Evolutionary conservation across 495 filamentous ascomycete genomes (phyloP), one percentile per base, ranked within the genome.

Genomic region (Neurospora cerealis): DNA sequence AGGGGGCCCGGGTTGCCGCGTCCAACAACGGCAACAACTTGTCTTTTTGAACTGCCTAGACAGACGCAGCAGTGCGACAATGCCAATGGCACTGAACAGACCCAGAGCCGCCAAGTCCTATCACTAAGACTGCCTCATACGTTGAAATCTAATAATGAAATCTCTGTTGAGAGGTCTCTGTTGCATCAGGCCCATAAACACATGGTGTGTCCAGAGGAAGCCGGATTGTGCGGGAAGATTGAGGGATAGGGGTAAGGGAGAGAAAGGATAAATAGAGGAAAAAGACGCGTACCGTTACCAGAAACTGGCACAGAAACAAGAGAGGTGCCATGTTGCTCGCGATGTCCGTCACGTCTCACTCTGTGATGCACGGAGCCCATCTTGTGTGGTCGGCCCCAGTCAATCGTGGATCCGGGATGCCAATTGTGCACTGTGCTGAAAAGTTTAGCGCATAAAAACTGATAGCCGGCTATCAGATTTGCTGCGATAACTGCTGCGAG

Each of bases 241-340:
- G 24, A 62, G 24, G 48, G 24, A 69, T 74, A 69, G 24, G 70
- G 38, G 74, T 48, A 44, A 40, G 74, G 75, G 69, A 72, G 32
- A 70, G 32, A 75, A 60, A 11, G 54, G 74, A 42, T 66, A 74
- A 72, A 38, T n/a, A 69, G 44, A 54, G 28, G 42, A 73, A 71
- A 75, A 74, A 79, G 78, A 79, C 78, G 78, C 78, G 78, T 80
- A 78, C 76, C 70, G 74, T 75, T 71, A 74, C 70, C 71, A 73
- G 73, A 70, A 66, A 66, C 28, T 66, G 75, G 75, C 75, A 69
- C 76, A 48, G 34, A 70, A 62, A 73, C 37, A 74, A 4, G 21
- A 74, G 70, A 69, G 54, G 54, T 66, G 54, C 54, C 54, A 66
- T 66, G 54, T 34, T 66, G 54, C 13, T 66, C 54, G 54, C 54